Base-by-base conservation (phyloP, 1,284 basidiomycete genomes). In the Malassezia dermatis region DNA sequence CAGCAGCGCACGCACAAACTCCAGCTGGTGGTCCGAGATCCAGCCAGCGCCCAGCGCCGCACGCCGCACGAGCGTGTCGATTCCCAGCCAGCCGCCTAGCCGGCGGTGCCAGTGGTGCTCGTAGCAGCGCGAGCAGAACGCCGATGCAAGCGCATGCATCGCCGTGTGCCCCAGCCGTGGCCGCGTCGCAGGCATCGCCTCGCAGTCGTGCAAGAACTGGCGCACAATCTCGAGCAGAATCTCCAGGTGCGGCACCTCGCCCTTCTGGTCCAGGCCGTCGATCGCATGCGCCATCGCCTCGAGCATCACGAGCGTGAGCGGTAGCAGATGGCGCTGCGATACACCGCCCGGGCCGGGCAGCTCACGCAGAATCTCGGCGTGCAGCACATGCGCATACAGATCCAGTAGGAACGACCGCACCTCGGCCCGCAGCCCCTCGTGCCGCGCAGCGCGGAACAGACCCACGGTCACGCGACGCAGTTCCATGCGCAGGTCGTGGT, bases 1-100 rank as follows among this genome's bases (percentile, higher is more conserved):
- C 42, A 98, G 79, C 30, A 99, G 80, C 4, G 88, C 90, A 42
- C 91, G 85, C 48, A 91, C 83, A 60, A 95, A 84, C 66, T 98
- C 93, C 41, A 88, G 81, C 74, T 94, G 87, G 44, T 89, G 84
- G 53, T 94, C 89, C 58, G 82, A 80, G 46, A 91, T 80, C 88
- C 90, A 94, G 24, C 58, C 53, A 49, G 58, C 48, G 62, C 82
- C 83, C 24, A 94, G 77, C 21, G 84, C 81, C 28, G 68, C 66
- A 11, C 61, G 58, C 10, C 70, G 63, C 8, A 72, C 60, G 8
- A 74, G 54, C 64, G 65, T 64, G 43, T 73, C 63, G 45, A 74
- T 63, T 39, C 68, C 70, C 27, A 67, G 57, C 71, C 71, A 74
- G 40, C 70, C 71, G 19, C 71, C 71, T n/a, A 66, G 71, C 60